These are phyloP conservation scores for Papiliotrema fonsecae DNA, from an alignment of 1,284 basidiomycete species.

Conservation along the genomic window DNA sequence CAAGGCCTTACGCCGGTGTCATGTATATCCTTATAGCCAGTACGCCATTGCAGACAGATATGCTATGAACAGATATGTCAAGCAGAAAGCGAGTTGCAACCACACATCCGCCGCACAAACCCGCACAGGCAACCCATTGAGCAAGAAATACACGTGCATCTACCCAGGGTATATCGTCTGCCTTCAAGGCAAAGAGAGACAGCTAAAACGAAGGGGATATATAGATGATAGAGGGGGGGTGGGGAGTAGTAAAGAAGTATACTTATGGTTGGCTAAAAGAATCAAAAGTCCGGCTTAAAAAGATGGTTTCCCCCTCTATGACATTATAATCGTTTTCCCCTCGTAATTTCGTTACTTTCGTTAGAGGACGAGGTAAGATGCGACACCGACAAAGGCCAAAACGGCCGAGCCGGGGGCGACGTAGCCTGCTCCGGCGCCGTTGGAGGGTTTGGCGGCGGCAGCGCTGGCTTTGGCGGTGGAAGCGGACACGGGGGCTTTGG, in stretches of 20 bases:
- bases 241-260: neutral
- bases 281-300: neutral
- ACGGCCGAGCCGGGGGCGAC: conserved; percentile 18
- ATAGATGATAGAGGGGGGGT: neutral
- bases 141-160: neutral
- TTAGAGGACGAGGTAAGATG: conserved; percentile 25
- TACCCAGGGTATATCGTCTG: neutral
- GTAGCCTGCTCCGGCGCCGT: conserved; percentile 9
- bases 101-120: too few relatives aligned
- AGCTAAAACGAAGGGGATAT: neutral
- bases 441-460: conserved; percentile 6
- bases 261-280: neutral
- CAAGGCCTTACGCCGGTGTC: too few relatives aligned
- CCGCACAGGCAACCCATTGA: too few relatives aligned
- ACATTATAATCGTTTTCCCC: neutral
- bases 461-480: conserved; percentile 7
- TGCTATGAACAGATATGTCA: too few relatives aligned
- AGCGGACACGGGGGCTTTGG: neutral
- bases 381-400: conserved; percentile 20
- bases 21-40: too few relatives aligned
- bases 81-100: too few relatives aligned
- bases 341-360: neutral
- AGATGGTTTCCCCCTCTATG: neutral
- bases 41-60: too few relatives aligned
- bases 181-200: neutral